These are phyloP conservation scores for Epicoccum nigrum DNA, from an alignment of 2,329 filamentous ascomycete genomes.

Conservation along the genomic window DNA sequence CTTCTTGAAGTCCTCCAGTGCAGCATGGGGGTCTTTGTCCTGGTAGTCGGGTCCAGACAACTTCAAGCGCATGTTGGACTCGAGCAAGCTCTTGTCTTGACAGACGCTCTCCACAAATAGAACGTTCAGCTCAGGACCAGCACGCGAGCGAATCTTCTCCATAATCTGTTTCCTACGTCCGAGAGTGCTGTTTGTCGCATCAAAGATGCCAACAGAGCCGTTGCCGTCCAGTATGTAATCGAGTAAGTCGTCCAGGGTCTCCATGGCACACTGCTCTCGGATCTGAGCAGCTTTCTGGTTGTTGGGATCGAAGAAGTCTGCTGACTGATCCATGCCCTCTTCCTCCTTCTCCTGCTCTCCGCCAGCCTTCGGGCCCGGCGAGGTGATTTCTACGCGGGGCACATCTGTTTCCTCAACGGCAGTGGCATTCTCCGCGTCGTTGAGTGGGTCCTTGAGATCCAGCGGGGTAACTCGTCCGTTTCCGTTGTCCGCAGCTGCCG, in stretches of 20 bases:
- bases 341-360: conserved; percentile 42
- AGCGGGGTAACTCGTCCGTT: conserved; percentile 43
- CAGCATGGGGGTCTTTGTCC: conserved; percentile 85
- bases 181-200: conserved; percentile 96
- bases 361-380: conserved; percentile 37
- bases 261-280: conserved; percentile 88
- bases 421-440: conserved; percentile 31
- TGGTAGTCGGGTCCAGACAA: conserved; percentile 95
- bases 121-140: conserved; percentile 84
- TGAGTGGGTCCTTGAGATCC: conserved; percentile 37
- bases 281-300: conserved; percentile 83
- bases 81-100: conserved; percentile 79
- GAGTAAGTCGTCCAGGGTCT: conserved; percentile 88
- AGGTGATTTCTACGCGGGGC: conserved; percentile 43
- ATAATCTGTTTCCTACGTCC: conserved; percentile 83
- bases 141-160: conserved; percentile 78
- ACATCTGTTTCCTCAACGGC: conserved; percentile 31
- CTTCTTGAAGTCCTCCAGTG: conserved; percentile 88
- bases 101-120: conserved; percentile 96
- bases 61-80: conserved; percentile 97
- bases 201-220: conserved; percentile 91
- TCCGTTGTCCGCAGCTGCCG: conserved; percentile 45
- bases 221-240: conserved; percentile 84
- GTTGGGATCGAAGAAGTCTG: conserved; percentile 89
- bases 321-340: conserved; percentile 80